Evolutionary conservation across 208 protist genomes (phyloP), one percentile per base, ranked within the genome.

Genomic region (Leptomonas pyrrhocoris): DNA sequence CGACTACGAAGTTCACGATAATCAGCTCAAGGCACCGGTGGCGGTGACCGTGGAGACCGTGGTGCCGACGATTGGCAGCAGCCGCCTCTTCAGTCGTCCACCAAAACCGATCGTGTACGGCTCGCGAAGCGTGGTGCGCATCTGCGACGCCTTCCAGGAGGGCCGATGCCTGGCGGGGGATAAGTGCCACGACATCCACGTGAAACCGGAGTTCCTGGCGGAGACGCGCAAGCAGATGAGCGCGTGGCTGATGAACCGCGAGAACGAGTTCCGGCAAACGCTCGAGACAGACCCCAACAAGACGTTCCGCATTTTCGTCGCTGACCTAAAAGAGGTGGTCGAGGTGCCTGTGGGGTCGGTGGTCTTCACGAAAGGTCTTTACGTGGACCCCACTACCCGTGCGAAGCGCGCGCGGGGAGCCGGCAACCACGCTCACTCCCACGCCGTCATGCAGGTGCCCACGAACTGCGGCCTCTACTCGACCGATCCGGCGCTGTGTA

Each of bases 391-490:
- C 2, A 77, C 56, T 28, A 83, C 81, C 18, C 79, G 89, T 2
- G 84, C 78, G 18, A 64, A 79, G 43, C 86, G 89, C 31, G 77
- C 82, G 34, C 81, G 86, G 36, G 79, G 76, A 31, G 74, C 49
- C 2, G 30, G 66, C 56, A 80, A 56, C 64, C 56, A 72, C 55
- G 60, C 60, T 58, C 79, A 88, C 60, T 67, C 77, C 67, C 80
- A 79, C 53, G 76, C 81, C 31, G 73, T 78, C 21, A 82, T 80
- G 53, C 89, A 94, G 68, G 80, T 87, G 45, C 89, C 89, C 15
- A 94, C 86, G 42, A 85, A 80, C 64, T 94, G 89, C 69, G 89
- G 89, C 28, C 79, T 94, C 21, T 92, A 90, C 82, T 73, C 85
- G n/a, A 69, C 64, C 7, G 85, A 91, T 67, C 84, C 89, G n/a